A percentile compares a stretch with the other conserved stretches of the same genome.
These are phyloP conservation scores for Barbarea vulgaris DNA, from an alignment of 345 rosid species.

Conservation along the genomic window DNA sequence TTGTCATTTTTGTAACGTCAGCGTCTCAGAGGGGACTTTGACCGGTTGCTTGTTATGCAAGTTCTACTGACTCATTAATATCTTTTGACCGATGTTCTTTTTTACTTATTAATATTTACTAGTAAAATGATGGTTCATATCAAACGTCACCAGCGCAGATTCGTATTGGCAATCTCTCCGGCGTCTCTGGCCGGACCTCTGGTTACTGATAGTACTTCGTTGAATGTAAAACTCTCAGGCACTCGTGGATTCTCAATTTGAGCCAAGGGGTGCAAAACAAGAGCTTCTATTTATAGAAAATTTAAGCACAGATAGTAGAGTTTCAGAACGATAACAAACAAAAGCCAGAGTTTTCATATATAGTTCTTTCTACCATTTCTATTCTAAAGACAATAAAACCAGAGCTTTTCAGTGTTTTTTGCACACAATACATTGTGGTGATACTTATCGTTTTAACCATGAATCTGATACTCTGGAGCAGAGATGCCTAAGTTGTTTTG, in stretches of 20 bases:
- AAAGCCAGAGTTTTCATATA: background rate
- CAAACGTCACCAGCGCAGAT: background rate
- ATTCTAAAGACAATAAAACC: background rate
- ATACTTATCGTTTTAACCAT: background rate
- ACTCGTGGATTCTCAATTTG: background rate
- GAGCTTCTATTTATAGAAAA: background rate
- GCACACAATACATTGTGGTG: background rate
- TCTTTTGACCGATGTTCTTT: slow-evolving; percentile 11
- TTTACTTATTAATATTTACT: background rate
- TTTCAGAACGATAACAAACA: slow-evolving; percentile 4
- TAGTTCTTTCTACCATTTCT: background rate
- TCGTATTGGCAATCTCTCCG: background rate
- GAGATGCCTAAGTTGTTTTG: background rate
- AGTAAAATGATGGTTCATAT: background rate
- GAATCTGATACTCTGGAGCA: slow-evolving; percentile 2
- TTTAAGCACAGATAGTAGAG: background rate
- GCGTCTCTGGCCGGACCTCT: background rate
- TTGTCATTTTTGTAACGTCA: background rate
- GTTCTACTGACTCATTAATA: slow-evolving; percentile 1
- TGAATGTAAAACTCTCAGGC: no score
- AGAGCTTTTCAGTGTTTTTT: background rate
- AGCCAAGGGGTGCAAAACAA: background rate
- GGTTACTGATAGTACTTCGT: background rate
- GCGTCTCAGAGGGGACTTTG: background rate
- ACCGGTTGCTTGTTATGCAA: slow-evolving; percentile 19